Conservation (phyloP, 192 early-diverging fungal species). For the Entrophospora sp. region DNA sequence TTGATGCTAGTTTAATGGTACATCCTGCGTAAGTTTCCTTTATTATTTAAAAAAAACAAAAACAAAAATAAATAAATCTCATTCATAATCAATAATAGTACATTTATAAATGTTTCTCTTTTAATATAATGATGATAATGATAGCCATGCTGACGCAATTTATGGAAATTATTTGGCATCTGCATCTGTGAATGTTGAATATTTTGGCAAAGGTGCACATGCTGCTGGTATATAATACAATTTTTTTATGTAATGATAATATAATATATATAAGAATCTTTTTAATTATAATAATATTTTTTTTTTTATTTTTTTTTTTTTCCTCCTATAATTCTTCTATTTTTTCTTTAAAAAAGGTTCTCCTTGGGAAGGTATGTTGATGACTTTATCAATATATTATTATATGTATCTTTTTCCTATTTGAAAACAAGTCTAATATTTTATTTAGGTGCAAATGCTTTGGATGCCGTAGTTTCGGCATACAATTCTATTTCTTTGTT, state of each 20-base stretch:
- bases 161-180: conserved; percentile 36
- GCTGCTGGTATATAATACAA: conserved; percentile 42
- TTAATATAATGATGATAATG: not conserved
- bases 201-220: conserved; percentile 64
- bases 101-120: not conserved
- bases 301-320: no score
- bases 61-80: no score
- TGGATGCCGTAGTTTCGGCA: conserved; percentile 61
- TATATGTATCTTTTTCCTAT: no score
- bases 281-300: no score
- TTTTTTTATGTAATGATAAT: not conserved
- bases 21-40: conserved; percentile 51
- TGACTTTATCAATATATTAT: no score
- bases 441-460: no score
- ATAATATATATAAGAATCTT: no score
- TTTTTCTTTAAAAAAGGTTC: no score
- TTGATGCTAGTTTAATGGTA: conserved; percentile 71
- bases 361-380: conserved; percentile 42
- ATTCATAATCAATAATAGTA: no score
- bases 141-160: conserved; percentile 38
- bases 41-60: not conserved
- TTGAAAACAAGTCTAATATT: no score
- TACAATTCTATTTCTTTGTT: conserved; percentile 58
- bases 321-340: no score
- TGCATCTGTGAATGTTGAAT: conserved; percentile 45